Evolutionary conservation across 2,329 filamentous ascomycete genomes (phyloP).

Genomic region (Penicillium sp.): DNA sequence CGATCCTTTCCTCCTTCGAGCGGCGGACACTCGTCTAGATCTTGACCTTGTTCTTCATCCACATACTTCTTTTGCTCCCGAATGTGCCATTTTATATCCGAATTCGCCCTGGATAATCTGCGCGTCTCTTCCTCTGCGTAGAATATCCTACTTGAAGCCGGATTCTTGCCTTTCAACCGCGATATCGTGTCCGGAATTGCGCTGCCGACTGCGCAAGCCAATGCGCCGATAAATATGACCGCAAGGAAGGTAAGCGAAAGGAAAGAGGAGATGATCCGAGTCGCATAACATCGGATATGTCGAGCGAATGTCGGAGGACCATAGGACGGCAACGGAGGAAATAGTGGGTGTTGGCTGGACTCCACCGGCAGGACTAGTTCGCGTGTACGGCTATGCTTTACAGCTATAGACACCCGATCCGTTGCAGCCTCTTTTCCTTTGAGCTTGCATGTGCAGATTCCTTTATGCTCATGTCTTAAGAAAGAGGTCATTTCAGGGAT

Average conservation of each 20-base stretch:
- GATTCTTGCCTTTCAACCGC: constrained; percentile 56
- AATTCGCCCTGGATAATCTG: constrained; percentile 52
- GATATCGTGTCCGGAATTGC: constrained; percentile 50
- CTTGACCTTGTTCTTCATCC: constrained; percentile 33
- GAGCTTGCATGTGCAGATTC: neutral
- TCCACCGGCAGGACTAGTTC: constrained; percentile 8
- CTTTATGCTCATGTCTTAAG: neutral
- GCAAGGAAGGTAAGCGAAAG: constrained; percentile 73
- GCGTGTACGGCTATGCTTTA: constrained; percentile 9
- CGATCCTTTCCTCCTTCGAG: constrained; percentile 77
- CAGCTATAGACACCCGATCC: constrained; percentile 1
- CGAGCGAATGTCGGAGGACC: constrained; percentile 66
- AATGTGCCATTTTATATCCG: constrained; percentile 59
- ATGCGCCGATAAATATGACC: constrained; percentile 68
- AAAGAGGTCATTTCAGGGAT: neutral
- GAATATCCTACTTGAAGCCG: constrained; percentile 61
- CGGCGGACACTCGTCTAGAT: constrained; percentile 57
- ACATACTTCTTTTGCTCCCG: constrained; percentile 39
- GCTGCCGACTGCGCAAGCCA: constrained; percentile 61
- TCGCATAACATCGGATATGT: constrained; percentile 60
- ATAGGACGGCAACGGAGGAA: constrained; percentile 78
- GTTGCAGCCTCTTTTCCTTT: neutral
- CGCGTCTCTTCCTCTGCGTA: constrained; percentile 66
- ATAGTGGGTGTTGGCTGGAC: constrained; percentile 49
- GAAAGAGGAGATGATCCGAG: constrained; percentile 65